Percentiles rank a stretch among this genome's conserved stretches.
Conservation (phyloP, 768 basidiomycete genomes). For the Bullera alba region DNA sequence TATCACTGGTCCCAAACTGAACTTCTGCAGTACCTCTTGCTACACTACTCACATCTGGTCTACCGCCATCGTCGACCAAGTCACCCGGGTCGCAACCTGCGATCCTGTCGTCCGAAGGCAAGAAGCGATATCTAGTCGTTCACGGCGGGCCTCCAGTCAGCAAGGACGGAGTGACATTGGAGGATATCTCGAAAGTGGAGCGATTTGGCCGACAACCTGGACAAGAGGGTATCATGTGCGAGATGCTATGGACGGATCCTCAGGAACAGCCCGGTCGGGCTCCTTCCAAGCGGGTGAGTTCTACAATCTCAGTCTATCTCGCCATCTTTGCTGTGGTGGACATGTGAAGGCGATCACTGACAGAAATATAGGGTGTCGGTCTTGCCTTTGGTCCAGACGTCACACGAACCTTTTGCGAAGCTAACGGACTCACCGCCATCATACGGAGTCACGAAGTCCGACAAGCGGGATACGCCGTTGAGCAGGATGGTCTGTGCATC, state of each 20-base stretch:
- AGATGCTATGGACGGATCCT: constrained; percentile 88
- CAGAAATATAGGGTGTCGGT: constrained; percentile 64
- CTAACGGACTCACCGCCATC: constrained; percentile 78
- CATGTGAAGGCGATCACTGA: neutral
- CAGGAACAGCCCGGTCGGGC: constrained; percentile 82
- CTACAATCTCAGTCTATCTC: neutral
- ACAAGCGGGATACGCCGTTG: constrained; percentile 83
- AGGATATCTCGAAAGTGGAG: constrained; percentile 81
- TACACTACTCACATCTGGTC: constrained; percentile 71
- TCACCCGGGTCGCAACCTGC: constrained; percentile 48
- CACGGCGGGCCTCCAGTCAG: constrained; percentile 89
- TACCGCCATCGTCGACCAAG: constrained; percentile 49
- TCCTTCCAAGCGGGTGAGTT: constrained; percentile 81
- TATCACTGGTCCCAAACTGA: neutral
- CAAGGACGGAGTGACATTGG: constrained; percentile 86
- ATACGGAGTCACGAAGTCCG: constrained; percentile 96
- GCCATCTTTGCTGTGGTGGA: constrained; percentile 3
- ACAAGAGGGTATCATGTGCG: constrained; percentile 87
- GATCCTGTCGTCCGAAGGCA: constrained; percentile 74
- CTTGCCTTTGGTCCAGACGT: constrained; percentile 94
- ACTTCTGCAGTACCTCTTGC: constrained; percentile 68
- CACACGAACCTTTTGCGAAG: constrained; percentile 76
- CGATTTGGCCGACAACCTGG: constrained; percentile 87
- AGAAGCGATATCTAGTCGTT: constrained; percentile 85
- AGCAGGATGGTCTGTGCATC: constrained; percentile 87